Evolutionary conservation across 2,329 filamentous ascomycete genomes (phyloP).

Genomic region (Colletotrichum somersetense): DNA sequence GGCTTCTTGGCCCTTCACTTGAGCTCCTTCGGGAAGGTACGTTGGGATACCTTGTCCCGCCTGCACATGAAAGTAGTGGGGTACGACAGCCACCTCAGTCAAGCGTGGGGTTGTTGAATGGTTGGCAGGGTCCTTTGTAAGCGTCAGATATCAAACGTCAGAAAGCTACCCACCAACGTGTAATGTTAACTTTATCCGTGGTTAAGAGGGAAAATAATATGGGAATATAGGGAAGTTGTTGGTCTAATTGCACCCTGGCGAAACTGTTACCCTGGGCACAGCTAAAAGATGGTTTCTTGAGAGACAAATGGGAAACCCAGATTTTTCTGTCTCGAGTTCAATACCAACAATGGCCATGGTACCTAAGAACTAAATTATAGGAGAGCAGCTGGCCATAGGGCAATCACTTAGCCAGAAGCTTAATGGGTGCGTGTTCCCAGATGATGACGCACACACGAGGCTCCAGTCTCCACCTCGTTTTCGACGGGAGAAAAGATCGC

Average conservation of each 20-base stretch:
- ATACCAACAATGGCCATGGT: too few species aligned
- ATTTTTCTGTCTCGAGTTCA: too few species aligned
- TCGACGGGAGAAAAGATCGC: not conserved
- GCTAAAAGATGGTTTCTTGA: too few species aligned
- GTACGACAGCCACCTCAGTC: conserved; percentile 19
- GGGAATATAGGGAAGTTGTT: not conserved
- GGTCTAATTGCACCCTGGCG: not conserved
- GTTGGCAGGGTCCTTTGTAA: conserved; percentile 4
- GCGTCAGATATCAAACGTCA: not conserved
- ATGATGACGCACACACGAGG: not conserved
- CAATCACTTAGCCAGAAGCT: not conserved
- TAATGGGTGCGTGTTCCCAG: too few species aligned
- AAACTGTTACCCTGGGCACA: not conserved
- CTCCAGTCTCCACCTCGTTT: not conserved
- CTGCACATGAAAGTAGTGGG: conserved; percentile 20
- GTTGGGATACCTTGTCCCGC: conserved; percentile 13
- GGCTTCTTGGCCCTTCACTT: not conserved
- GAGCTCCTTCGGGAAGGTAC: conserved; percentile 15
- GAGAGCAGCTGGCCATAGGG: not conserved
- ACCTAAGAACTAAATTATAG: not conserved
- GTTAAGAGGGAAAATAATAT: too few species aligned
- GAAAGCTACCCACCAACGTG: not conserved
- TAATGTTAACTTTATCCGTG: not conserved
- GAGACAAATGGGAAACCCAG: not conserved
- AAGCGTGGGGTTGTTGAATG: conserved; percentile 10